Conservation (phyloP, 176 grass and related monocot genomes). For the Pontederia crassipes region DNA sequence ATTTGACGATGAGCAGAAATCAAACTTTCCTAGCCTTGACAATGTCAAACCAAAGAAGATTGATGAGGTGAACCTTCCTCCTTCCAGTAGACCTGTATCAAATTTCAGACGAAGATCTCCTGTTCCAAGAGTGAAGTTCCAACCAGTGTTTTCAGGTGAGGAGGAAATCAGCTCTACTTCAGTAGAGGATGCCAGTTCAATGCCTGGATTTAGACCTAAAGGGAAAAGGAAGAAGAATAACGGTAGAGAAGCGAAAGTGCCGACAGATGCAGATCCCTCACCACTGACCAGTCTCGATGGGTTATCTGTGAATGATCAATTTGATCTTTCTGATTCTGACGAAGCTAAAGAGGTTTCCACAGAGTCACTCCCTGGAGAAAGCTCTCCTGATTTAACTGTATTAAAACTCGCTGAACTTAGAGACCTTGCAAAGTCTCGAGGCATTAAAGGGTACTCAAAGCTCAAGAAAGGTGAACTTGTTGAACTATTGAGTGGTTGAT, state of each 20-base stretch:
- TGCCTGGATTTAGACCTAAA: slow-evolving; percentile 11
- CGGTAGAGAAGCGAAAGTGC: slow-evolving; percentile 20
- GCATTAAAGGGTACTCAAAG: slow-evolving; percentile 66
- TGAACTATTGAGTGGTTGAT: slow-evolving; percentile 33
- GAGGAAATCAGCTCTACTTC: slow-evolving; percentile 6
- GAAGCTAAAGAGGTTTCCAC: slow-evolving; percentile 5
- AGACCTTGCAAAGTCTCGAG: slow-evolving; percentile 57
- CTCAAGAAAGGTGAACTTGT: slow-evolving; percentile 59
- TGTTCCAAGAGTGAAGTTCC: slow-evolving; percentile 55
- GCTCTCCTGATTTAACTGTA: slow-evolving; percentile 31
- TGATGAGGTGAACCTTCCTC: neutral
- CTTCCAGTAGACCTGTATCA: slow-evolving; percentile 17
- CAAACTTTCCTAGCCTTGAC: slow-evolving; percentile 24
- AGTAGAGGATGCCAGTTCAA: slow-evolving; percentile 1
- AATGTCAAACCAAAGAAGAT: slow-evolving; percentile 23
- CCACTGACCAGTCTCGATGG: slow-evolving; percentile 24
- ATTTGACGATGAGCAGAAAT: slow-evolving; percentile 35
- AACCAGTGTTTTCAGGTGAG: slow-evolving; percentile 31
- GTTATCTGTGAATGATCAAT: slow-evolving; percentile 28
- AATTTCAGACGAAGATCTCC: slow-evolving; percentile 29
- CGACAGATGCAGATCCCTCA: slow-evolving; percentile 16
- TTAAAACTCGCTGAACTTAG: slow-evolving; percentile 53
- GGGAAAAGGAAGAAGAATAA: slow-evolving; percentile 24
- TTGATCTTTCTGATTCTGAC: slow-evolving; percentile 5
- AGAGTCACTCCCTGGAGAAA: slow-evolving; percentile 8